These are phyloP conservation scores for Lagerstroemia speciosa DNA, from an alignment of 345 rosid species.

Conservation along the genomic window DNA sequence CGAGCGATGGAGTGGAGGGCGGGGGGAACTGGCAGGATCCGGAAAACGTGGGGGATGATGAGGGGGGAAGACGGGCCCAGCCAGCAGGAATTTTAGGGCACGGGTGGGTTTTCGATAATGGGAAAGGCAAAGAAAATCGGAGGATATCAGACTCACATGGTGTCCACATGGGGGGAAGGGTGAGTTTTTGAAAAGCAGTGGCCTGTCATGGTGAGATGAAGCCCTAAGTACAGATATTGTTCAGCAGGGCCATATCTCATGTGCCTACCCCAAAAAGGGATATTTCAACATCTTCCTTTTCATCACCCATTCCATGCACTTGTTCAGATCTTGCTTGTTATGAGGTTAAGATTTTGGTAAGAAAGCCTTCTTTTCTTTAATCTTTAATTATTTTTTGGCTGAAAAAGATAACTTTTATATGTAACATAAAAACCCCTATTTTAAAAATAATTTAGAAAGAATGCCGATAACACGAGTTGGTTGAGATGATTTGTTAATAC, in stretches of 20 bases:
- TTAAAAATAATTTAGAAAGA: too few species aligned
- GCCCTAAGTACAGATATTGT: conserved; percentile 4
- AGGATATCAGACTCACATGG: conserved; percentile 30
- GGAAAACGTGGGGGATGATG: conserved; percentile 47
- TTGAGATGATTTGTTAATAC: too few species aligned
- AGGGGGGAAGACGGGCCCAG: conserved; percentile 22
- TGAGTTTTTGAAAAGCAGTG: conserved; percentile 10
- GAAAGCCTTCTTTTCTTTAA: too few species aligned
- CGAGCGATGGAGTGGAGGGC: background rate
- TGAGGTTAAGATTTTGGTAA: background rate
- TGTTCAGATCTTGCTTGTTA: background rate
- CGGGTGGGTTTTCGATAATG: conserved; percentile 13
- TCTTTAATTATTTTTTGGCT: too few species aligned
- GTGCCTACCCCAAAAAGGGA: background rate
- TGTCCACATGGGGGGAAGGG: conserved; percentile 39
- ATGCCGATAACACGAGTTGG: too few species aligned
- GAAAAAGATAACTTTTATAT: too few species aligned
- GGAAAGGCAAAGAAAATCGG: background rate
- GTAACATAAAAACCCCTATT: too few species aligned
- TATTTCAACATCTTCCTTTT: background rate
- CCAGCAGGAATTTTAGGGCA: conserved; percentile 23
- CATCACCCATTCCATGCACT: background rate
- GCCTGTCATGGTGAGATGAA: background rate
- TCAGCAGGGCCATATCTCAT: conserved; percentile 4
- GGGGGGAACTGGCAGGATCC: conserved; percentile 42